Percentiles rank a stretch among this genome's conserved stretches.
phyloP scores from a whole-genome alignment of 2,329 filamentous ascomycete genomes.

The Amauroascus niger region DNA sequence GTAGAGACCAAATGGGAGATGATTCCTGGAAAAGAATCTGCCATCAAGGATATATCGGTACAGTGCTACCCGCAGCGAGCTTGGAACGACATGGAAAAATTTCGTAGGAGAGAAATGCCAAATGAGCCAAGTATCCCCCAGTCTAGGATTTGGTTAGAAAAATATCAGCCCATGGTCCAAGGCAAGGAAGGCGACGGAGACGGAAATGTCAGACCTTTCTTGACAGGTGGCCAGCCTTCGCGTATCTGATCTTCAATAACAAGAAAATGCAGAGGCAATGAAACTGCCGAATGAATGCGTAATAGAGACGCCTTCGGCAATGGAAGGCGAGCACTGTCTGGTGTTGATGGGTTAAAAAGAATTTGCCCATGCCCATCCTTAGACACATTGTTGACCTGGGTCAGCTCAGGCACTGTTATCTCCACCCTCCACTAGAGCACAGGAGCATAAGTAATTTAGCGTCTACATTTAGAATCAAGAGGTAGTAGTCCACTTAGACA shows the following conservation, averaged over 20 bases:
- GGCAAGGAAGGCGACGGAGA: no score
- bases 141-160: no score
- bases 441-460: not conserved
- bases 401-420: not conserved
- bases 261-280: not conserved
- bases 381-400: not conserved
- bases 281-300: not conserved
- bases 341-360: not conserved
- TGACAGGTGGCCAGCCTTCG: conserved; percentile 7
- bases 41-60: no score
- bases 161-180: no score
- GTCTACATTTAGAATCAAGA: no score
- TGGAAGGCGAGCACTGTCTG: not conserved
- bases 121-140: no score
- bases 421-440: not conserved
- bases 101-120: no score
- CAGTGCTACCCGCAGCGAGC: no score
- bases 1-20: no score
- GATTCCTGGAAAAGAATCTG: no score
- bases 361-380: not conserved
- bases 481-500: no score
- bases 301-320: not conserved
- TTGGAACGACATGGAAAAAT: no score
- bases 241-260: conserved; percentile 1
- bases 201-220: not conserved